Evolutionary conservation across 306 rosid genomes (phyloP).

Genomic region (apple (Malus domestica)): DNA sequence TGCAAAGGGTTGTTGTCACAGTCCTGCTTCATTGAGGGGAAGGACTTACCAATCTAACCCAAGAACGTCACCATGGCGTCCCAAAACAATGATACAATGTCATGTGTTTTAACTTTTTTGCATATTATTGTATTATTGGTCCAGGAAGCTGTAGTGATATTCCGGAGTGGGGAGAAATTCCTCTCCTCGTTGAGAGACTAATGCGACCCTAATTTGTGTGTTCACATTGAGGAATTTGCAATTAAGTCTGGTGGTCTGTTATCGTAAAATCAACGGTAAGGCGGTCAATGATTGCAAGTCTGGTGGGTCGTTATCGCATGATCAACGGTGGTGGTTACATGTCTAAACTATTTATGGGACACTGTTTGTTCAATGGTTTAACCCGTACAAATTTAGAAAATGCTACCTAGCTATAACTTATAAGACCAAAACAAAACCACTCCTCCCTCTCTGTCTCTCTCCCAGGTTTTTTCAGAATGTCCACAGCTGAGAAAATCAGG

Average conservation of each 20-base stretch:
- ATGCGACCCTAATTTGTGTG: neutral
- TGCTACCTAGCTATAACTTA: neutral
- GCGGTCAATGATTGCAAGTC: neutral
- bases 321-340: neutral
- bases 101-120: neutral
- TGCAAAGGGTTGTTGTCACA: too few species aligned
- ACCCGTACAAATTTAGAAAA: neutral
- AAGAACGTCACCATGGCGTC: neutral
- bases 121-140: neutral
- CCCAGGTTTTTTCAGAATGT: neutral
- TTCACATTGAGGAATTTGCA: neutral
- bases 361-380: neutral
- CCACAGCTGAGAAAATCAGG: neutral
- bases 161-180: neutral
- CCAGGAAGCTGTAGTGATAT: neutral
- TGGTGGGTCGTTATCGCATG: neutral
- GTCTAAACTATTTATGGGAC: neutral
- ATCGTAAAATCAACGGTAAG: neutral
- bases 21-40: too few species aligned
- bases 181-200: neutral
- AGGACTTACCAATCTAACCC: too few species aligned
- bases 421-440: neutral
- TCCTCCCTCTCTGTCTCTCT: neutral
- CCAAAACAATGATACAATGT: too few species aligned
- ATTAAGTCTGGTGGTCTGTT: neutral